Evolutionary conservation across 331 rosid species (phyloP).

Genomic region (Spiraea crenata): DNA sequence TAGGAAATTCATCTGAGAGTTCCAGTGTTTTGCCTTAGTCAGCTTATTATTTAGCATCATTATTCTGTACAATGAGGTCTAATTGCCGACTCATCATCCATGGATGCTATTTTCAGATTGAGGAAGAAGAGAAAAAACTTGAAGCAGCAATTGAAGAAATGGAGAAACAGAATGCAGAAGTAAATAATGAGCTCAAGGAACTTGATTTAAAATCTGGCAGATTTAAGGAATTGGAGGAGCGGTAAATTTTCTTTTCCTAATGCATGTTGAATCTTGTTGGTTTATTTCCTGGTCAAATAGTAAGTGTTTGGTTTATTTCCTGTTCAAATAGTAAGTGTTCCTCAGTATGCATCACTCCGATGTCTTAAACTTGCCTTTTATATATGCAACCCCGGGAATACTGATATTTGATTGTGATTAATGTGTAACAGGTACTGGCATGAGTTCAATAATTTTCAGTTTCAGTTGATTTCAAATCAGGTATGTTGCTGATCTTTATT

Average conservation of each 20-base stretch:
- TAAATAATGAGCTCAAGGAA: slow-evolving; percentile 74
- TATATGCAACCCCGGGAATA: not conserved
- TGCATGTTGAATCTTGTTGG: not conserved
- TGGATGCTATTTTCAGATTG: slow-evolving; percentile 56
- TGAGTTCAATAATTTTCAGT: slow-evolving; percentile 89
- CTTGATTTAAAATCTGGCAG: slow-evolving; percentile 74
- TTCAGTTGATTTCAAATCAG: slow-evolving; percentile 90
- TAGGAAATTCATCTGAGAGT: not conserved
- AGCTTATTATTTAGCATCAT: slow-evolving; percentile 16
- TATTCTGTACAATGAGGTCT: slow-evolving; percentile 24
- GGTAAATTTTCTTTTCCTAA: slow-evolving; percentile 47
- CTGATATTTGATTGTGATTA: slow-evolving; percentile 14
- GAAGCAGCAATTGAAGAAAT: slow-evolving; percentile 83
- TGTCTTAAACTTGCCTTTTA: not conserved
- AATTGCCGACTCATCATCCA: slow-evolving; percentile 26
- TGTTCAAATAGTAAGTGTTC: not conserved
- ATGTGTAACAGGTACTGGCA: slow-evolving; percentile 87
- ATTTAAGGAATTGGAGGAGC: slow-evolving; percentile 85
- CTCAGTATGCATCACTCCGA: not conserved
- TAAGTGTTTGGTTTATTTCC: slow-evolving; percentile 3
- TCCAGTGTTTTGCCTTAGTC: not conserved
- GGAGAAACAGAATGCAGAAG: slow-evolving; percentile 71
- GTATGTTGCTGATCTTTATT: slow-evolving; percentile 37
- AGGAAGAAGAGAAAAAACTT: slow-evolving; percentile 91
- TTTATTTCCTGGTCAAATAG: slow-evolving; percentile 2